Evolutionary conservation across 2,329 filamentous ascomycete genomes (phyloP), one percentile per base, ranked within the genome.

Genomic region (Neodidymelliopsis sp.): DNA sequence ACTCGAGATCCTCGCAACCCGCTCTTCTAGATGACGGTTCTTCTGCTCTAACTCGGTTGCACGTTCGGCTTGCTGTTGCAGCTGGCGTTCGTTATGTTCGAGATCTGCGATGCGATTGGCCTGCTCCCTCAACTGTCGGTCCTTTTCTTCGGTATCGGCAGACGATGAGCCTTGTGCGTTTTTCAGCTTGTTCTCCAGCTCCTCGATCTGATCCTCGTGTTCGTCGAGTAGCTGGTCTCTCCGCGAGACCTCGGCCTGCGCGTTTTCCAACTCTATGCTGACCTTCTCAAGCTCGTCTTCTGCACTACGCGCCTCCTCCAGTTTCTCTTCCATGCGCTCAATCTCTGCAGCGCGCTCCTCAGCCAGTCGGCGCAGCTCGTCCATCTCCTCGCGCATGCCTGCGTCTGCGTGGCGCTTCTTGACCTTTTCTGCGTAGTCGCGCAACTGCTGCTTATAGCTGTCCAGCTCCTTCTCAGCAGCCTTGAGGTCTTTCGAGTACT

Each of bases 391-490:
- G 39, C 84, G 85, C 59, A 90, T 81, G 49, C 80, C 84, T 57
- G 91, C 85, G 62, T 91, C 86, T 9, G 83, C 83, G 56, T 91
- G 86, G 63, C 88, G 88, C 63, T 84, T 84, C 73, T 90, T 91
- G 43, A 90, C 82, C 64, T 88, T 89, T 52, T 95, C 89, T 55
- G 92, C 89, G 52, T 96, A 84, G 55, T 95, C 90, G 46, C 87
- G 76, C 57, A 97, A 85, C 69, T 96, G 90, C 62, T 88, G 81
- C 43, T 88, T 85, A 70, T 95, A 96, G 49, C 82, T 81, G 67
- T 96, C 92, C 2, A 97, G 81, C 53, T 97, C 91, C 57, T 86
- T 87, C 75, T 97, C 92, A 3, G 93, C 92, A 16, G 85, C 83
- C 15, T 84, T 84, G 9, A 99, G 79, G 29, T 88, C 87, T 71